A percentile compares a stretch with the other conserved stretches of the same genome.
Evolutionary conservation across 2,329 filamentous ascomycete species (phyloP).

Genomic region (Curvularia sp.): DNA sequence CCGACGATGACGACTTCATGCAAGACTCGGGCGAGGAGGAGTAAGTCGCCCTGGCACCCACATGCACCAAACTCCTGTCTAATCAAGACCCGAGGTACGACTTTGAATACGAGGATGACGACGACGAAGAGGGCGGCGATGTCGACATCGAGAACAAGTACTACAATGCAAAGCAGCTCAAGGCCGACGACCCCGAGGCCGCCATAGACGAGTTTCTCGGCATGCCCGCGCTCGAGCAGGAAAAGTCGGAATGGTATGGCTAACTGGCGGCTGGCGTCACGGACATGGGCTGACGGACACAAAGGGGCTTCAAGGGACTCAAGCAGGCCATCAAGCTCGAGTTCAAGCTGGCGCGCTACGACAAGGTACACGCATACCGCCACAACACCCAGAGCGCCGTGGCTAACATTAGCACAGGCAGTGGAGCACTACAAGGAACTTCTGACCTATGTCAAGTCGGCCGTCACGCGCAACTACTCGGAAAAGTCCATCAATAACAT

Average conservation of each 20-base stretch:
- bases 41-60: conserved; percentile 55
- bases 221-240: conserved; percentile 80
- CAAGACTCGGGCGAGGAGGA: conserved; percentile 88
- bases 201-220: conserved; percentile 93
- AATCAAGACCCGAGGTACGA: conserved; percentile 70
- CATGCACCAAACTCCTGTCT: conserved; percentile 10
- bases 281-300: conserved; percentile 22
- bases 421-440: conserved; percentile 93
- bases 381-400: background rate
- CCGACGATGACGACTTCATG: conserved; percentile 90
- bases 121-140: conserved; percentile 85
- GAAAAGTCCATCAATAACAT: conserved; percentile 99
- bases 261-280: conserved; percentile 2
- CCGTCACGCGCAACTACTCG: conserved; percentile 96
- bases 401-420: conserved; percentile 63
- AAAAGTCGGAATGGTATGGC: conserved; percentile 88
- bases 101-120: conserved; percentile 96
- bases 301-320: conserved; percentile 87
- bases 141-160: conserved; percentile 99
- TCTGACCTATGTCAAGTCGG: conserved; percentile 95
- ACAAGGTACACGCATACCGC: conserved; percentile 64
- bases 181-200: conserved; percentile 82
- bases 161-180: conserved; percentile 98
- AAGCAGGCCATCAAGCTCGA: conserved; percentile 99
- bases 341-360: conserved; percentile 88